phyloP scores from a whole-genome alignment of 2,329 filamentous ascomycete species.

The Alternaria burnsii region DNA sequence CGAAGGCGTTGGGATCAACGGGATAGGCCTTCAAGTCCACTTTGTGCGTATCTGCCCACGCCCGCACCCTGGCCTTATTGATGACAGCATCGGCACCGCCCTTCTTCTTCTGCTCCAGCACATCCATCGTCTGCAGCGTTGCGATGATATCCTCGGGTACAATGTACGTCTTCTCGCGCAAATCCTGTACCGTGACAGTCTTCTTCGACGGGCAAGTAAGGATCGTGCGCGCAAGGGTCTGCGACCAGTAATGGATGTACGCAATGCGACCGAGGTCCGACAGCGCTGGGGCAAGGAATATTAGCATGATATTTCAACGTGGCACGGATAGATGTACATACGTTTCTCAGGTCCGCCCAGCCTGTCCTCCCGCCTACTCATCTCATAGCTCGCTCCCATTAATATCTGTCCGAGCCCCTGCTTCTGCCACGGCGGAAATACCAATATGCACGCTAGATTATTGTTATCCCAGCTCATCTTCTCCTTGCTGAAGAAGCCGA shows the following conservation, averaged over 20 bases:
- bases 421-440: conserved; percentile 95
- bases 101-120: conserved; percentile 66
- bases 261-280: conserved; percentile 84
- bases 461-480: conserved; percentile 99
- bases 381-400: conserved; percentile 93
- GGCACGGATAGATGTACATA: conserved; percentile 28
- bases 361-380: conserved; percentile 81
- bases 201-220: conserved; percentile 57
- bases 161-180: conserved; percentile 84
- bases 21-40: conserved; percentile 67
- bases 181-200: conserved; percentile 71
- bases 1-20: conserved; percentile 78
- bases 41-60: conserved; percentile 70
- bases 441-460: conserved; percentile 93
- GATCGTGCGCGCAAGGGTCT: conserved; percentile 77
- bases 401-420: conserved; percentile 87
- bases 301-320: conserved; percentile 10
- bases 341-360: conserved; percentile 92
- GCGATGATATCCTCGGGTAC: conserved; percentile 81
- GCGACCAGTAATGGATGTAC: conserved; percentile 86
- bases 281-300: conserved; percentile 61
- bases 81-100: conserved; percentile 61
- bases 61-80: conserved; percentile 66
- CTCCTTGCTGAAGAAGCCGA: conserved; percentile 99
- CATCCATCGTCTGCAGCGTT: conserved; percentile 80